A percentile compares a stretch with the other conserved stretches of the same genome.
phyloP scores from a whole-genome alignment of 2,329 filamentous ascomycete species.

The Aspergillus sp. region DNA sequence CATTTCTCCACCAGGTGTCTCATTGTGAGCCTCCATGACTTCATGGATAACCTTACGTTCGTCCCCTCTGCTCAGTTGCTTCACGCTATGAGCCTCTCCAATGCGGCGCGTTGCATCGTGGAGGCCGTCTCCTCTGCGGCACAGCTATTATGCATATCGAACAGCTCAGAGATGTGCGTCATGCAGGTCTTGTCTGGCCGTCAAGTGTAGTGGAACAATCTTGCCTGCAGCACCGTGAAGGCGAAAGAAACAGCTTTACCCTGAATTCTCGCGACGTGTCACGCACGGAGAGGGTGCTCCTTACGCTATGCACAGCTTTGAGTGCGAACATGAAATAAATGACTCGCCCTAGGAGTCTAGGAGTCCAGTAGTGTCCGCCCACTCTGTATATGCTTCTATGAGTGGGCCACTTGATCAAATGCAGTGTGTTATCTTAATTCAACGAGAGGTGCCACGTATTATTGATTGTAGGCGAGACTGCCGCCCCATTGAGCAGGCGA shows the following conservation, averaged over 20 bases:
- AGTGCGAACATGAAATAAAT: neutral
- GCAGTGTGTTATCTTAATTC: neutral
- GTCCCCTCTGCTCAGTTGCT: neutral
- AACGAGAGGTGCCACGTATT: slow-evolving; percentile 5
- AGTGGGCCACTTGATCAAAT: neutral
- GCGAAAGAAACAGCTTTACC: neutral
- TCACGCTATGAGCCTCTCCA: slow-evolving; percentile 2
- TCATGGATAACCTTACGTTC: neutral
- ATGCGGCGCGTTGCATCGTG: neutral
- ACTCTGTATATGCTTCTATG: neutral
- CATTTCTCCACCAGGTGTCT: neutral
- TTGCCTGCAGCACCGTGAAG: too few species aligned
- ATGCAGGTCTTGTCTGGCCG: too few species aligned
- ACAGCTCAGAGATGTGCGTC: too few species aligned
- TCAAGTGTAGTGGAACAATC: too few species aligned
- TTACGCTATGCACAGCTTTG: neutral
- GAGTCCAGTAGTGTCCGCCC: neutral
- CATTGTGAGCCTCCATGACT: slow-evolving; percentile 2
- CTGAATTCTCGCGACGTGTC: slow-evolving; percentile 1
- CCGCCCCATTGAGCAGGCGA: neutral
- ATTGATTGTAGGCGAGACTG: neutral
- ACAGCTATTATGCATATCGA: neutral
- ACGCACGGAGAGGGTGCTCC: neutral
- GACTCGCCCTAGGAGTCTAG: neutral
- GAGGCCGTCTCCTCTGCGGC: neutral